Conservation (phyloP, 2,329 filamentous ascomycete genomes). For the Fusarium vanettenii region DNA sequence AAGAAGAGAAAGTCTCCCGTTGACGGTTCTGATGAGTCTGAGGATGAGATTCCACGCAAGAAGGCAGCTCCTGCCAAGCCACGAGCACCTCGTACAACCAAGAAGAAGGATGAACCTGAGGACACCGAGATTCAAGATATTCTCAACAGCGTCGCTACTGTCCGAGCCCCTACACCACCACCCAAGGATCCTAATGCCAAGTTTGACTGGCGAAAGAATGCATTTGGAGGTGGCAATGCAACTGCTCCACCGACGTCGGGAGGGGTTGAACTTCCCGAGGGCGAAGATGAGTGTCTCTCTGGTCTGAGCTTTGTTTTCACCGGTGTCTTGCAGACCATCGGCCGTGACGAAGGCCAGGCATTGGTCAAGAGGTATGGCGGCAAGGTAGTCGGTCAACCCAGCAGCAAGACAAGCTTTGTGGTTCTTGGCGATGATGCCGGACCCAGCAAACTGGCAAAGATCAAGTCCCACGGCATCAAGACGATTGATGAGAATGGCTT, state of each 20-base stretch:
- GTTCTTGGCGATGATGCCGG: constrained; percentile 92
- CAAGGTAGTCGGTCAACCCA: constrained; percentile 86
- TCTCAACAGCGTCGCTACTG: constrained; percentile 85
- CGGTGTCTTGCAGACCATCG: constrained; percentile 82
- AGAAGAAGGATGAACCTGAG: constrained; percentile 75
- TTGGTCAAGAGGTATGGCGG: constrained; percentile 95
- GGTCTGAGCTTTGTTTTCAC: constrained; percentile 97
- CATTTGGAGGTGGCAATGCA: constrained; percentile 68
- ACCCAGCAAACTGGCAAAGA: constrained; percentile 91
- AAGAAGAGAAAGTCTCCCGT: constrained; percentile 71
- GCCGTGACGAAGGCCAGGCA: constrained; percentile 84
- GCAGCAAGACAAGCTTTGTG: constrained; percentile 93
- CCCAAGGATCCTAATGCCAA: constrained; percentile 76
- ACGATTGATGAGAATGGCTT: constrained; percentile 95
- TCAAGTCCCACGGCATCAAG: constrained; percentile 81
- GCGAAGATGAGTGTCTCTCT: constrained; percentile 88
- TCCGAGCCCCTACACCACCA: constrained; percentile 87
- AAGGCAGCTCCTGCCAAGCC: constrained; percentile 69
- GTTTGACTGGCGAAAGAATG: constrained; percentile 80
- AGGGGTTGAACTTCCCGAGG: constrained; percentile 80
- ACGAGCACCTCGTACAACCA: constrained; percentile 65
- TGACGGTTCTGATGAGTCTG: constrained; percentile 65
- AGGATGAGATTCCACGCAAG: constrained; percentile 71
- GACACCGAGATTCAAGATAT: constrained; percentile 82
- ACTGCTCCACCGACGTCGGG: constrained; percentile 71